A percentile compares a stretch with the other conserved stretches of the same genome.
Conservation (phyloP, 257 asterid genomes). For the Rauvolfia tetraphylla region DNA sequence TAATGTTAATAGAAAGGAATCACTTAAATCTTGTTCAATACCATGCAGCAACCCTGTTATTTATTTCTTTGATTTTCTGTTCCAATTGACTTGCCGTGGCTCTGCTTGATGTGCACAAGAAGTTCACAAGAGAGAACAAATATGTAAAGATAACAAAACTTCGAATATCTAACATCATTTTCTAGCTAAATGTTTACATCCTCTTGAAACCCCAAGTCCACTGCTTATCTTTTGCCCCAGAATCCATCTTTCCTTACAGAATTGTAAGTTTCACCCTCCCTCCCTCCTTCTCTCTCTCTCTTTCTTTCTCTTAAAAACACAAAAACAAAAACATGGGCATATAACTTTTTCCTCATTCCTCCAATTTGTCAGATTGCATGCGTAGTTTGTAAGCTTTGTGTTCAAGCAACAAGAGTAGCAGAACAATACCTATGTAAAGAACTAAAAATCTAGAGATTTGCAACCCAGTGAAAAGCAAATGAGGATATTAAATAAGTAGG, state of each 20-base stretch:
- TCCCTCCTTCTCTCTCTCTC: neutral
- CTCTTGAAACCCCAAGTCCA: neutral
- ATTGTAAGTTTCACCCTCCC: neutral
- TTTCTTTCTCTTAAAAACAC: neutral
- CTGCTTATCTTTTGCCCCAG: neutral
- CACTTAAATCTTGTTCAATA: neutral
- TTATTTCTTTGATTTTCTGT: neutral
- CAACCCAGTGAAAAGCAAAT: neutral
- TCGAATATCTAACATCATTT: too few species aligned
- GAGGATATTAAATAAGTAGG: neutral
- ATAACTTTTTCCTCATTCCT: neutral
- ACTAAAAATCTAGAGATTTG: neutral
- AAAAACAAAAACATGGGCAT: neutral
- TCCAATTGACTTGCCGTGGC: neutral
- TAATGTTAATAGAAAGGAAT: neutral
- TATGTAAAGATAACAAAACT: too few species aligned
- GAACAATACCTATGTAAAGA: neutral
- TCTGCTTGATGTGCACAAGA: neutral
- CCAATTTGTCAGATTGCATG: neutral
- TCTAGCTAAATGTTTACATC: neutral
- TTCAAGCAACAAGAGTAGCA: neutral
- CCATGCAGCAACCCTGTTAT: neutral
- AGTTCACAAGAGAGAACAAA: neutral
- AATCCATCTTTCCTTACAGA: neutral
- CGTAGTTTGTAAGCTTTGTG: neutral